Base-by-base conservation (phyloP, 805 yeast genomes). In the Candida wancherniae region DNA sequence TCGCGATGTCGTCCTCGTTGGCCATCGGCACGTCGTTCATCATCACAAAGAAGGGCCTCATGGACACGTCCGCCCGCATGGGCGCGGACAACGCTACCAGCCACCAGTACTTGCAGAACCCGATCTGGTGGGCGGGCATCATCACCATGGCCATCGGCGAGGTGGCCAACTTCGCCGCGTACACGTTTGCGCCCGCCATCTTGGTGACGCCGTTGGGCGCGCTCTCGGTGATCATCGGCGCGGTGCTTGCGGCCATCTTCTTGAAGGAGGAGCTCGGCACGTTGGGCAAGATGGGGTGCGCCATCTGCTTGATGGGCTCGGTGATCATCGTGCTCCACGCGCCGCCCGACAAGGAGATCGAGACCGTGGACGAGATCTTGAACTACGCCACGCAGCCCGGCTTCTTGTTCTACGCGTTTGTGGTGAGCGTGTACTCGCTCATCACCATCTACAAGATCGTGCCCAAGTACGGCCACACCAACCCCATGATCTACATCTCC, bases 81-180 rank as follows among this genome's bases (percentile, higher is more conserved):
- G 58, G 58, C 8, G 37, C 39, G 12, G 42, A 44, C 29, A 56
- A 47, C 34, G 85, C 80, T 17, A 83, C 83, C 37, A 86, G 87
- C n/a, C 77, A 69, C 51, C 77, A 81, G 47, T 86, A 86, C 52
- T 62, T 86, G 41, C 77, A 72, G 44, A 85, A 83, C 54, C 95
- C 96, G 9, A 73, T 84, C 22, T 86, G 96, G 96, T 84, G 94
- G 84, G 84, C 90, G 1, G 96, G 96, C 9, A 87, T 87, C 71
- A 50, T 77, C 18, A 77, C 94, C 28, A 80, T 86, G 96, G 94
- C 92, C 3, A 60, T 86, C 14, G 96, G 96, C 5, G 96, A 86
- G 53, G 61, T 86, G 23, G 95, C 95, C 36, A 86, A 86, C 53
- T 86, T 86, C 53, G 95, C 95, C 3, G 96, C 96, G 0, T 86